phyloP scores from a whole-genome alignment of 805 yeast species.

The Starmerella bombicola region DNA sequence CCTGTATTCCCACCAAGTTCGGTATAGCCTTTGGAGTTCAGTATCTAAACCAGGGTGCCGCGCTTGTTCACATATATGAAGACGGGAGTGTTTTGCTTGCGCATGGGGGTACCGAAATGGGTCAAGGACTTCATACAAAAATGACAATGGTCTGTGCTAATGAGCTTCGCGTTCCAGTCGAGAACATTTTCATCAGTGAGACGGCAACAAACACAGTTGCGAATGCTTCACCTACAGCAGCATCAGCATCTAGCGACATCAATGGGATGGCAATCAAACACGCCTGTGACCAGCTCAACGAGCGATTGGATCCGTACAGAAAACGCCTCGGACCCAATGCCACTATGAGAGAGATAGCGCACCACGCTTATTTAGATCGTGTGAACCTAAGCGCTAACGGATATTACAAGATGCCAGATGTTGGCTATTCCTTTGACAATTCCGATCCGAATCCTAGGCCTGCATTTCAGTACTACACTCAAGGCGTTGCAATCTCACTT shows the following conservation, averaged over 20 bases:
- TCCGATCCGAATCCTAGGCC: slow-evolving; percentile 33
- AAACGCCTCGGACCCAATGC: slow-evolving; percentile 31
- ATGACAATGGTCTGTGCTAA: slow-evolving; percentile 39
- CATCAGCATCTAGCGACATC: slow-evolving; percentile 39
- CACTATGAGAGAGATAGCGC: slow-evolving; percentile 33
- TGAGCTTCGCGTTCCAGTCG: slow-evolving; percentile 34
- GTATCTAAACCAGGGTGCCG: slow-evolving; percentile 39
- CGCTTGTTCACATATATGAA: slow-evolving; percentile 35
- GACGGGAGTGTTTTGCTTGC: slow-evolving; percentile 38
- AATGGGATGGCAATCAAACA: slow-evolving; percentile 40
- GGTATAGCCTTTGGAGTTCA: slow-evolving; percentile 39
- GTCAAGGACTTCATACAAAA: slow-evolving; percentile 39
- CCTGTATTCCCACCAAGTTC: slow-evolving; percentile 38
- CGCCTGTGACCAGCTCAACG: slow-evolving; percentile 37
- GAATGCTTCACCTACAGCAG: slow-evolving; percentile 40
- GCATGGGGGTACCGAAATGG: slow-evolving; percentile 42
- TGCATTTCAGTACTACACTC: slow-evolving; percentile 38
- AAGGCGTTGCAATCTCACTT: slow-evolving; percentile 34
- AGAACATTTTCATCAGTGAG: slow-evolving; percentile 35
- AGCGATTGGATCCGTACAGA: slow-evolving; percentile 32
- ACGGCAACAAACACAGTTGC: slow-evolving; percentile 39
- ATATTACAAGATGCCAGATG: slow-evolving; percentile 39
- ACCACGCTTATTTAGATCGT: slow-evolving; percentile 36
- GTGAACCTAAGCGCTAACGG: slow-evolving; percentile 39
- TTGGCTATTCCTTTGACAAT: slow-evolving; percentile 34